Percentiles rank a stretch among this genome's conserved stretches.
Conservation (phyloP, 2,329 filamentous ascomycete genomes). For the Huntiella decipiens region DNA sequence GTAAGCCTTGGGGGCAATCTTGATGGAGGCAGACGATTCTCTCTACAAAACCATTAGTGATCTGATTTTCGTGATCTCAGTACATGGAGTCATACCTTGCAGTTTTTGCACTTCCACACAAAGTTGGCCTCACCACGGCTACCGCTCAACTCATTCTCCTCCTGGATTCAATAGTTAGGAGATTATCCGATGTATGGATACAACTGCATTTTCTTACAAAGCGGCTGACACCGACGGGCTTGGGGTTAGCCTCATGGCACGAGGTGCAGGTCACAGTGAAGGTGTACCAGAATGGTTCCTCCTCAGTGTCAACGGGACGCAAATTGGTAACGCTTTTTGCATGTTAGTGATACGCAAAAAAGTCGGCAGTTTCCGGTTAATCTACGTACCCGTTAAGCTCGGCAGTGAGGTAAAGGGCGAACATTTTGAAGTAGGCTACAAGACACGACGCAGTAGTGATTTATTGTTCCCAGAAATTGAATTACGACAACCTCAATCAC, state of each 20-base stretch:
- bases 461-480: too few relatives aligned
- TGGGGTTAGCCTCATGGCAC: constrained; percentile 77
- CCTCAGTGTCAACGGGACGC: constrained; percentile 62
- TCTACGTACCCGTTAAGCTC: constrained; percentile 47
- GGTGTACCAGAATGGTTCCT: constrained; percentile 82
- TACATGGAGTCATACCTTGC: constrained; percentile 45
- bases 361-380: neutral
- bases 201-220: constrained; percentile 42
- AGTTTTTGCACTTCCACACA: constrained; percentile 98
- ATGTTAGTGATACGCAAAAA: constrained; percentile 2
- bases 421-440: constrained; percentile 28
- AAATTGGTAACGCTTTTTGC: constrained; percentile 58
- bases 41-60: constrained; percentile 30
- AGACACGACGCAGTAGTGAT: too few relatives aligned
- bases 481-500: too few relatives aligned
- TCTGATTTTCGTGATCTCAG: neutral
- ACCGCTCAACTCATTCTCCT: constrained; percentile 75
- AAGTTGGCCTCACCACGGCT: constrained; percentile 95
- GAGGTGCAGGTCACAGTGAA: constrained; percentile 99
- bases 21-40: constrained; percentile 73
- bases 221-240: constrained; percentile 68
- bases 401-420: constrained; percentile 45
- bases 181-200: neutral
- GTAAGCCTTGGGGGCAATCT: constrained; percentile 53
- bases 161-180: constrained; percentile 29